Evolutionary conservation across 2,329 filamentous ascomycete species (phyloP), one percentile per base, ranked within the genome.

Genomic region (Beauveria caledonica): DNA sequence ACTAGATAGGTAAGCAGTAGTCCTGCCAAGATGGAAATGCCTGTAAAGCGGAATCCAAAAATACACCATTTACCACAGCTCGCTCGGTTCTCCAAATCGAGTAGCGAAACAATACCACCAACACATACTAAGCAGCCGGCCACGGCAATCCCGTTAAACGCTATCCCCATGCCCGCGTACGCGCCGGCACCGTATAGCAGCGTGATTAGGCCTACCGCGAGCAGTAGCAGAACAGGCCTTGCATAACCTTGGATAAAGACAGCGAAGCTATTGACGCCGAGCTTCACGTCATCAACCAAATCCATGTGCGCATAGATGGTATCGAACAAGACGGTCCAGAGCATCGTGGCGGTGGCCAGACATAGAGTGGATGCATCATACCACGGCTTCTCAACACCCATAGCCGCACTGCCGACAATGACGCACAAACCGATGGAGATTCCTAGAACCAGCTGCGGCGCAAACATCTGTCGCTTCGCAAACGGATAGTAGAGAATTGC

Each of bases 301-400:
- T 74, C 73, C 58, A 73, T 71, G 55, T 71, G 67, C 5, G 71
- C 72, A 60, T 74, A 74, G 50, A 74, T 70, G 8, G 71, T 73
- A 62, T 74, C 72, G 61, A 70, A 73, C 50, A 73, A 67, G 54
- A 70, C 61, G 7, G 66, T 68, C 71, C 71, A 73, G 5, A 73
- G 58, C 3, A 69, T 66, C 48, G 63, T 65, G 7, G 70, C 70
- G n/a, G 66, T 23, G 39, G 69, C 66, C 36, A 72, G 64, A 50
- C 65, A 66, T 3, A 63, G 56, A 13, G 66, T 66, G 49, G 69
- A 64, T 39, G 66, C 55, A 25, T 68, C 63, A 25, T 54, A 63
- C 66, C 64, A 68, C 13, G 65, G 60, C 13, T 51, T 25, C 40
- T 52, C 61, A 1, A 67, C 57, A 1, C 66, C 66, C 68, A 69